phyloP scores from a whole-genome alignment of 768 basidiomycete species.

The Lentinus brumalis region DNA sequence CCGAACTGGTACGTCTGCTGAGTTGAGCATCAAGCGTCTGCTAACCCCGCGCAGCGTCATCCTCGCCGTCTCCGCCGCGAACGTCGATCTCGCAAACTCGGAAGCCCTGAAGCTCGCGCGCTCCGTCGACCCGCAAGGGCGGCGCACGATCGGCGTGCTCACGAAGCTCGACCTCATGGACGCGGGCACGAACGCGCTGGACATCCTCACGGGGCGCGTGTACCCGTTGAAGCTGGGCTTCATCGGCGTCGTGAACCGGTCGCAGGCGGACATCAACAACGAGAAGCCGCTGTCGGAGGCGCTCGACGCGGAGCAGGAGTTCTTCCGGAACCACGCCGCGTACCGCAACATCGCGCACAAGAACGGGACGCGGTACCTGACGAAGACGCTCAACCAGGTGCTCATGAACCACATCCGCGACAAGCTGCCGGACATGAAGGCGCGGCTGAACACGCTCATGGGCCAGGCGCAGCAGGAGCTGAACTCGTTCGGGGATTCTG shows the following conservation, averaged over 20 bases:
- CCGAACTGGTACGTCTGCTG: constrained; percentile 78
- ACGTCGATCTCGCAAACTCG: constrained; percentile 98
- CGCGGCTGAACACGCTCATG: constrained; percentile 95
- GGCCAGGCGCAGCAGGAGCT: constrained; percentile 99
- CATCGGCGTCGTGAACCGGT: constrained; percentile 96
- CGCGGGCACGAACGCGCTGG: constrained; percentile 95
- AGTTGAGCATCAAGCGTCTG: neutral
- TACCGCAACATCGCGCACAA: constrained; percentile 97
- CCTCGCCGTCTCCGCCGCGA: constrained; percentile 94
- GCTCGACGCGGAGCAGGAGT: constrained; percentile 81
- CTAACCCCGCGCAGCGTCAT: constrained; percentile 67
- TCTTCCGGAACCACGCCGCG: constrained; percentile 86
- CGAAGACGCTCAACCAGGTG: constrained; percentile 92
- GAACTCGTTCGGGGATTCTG: constrained; percentile 93
- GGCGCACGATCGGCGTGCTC: constrained; percentile 94
- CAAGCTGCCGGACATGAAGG: constrained; percentile 99
- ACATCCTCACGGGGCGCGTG: constrained; percentile 93
- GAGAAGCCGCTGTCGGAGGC: constrained; percentile 87
- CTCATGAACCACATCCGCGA: constrained; percentile 97
- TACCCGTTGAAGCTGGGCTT: constrained; percentile 98
- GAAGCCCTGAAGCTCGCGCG: constrained; percentile 97
- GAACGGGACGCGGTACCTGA: constrained; percentile 95
- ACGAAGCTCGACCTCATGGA: constrained; percentile 99
- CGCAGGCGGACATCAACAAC: constrained; percentile 94
- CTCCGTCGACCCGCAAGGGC: constrained; percentile 92